phyloP scores from a whole-genome alignment of 139 green algal genomes.

The Ettlia oleoabundans region DNA sequence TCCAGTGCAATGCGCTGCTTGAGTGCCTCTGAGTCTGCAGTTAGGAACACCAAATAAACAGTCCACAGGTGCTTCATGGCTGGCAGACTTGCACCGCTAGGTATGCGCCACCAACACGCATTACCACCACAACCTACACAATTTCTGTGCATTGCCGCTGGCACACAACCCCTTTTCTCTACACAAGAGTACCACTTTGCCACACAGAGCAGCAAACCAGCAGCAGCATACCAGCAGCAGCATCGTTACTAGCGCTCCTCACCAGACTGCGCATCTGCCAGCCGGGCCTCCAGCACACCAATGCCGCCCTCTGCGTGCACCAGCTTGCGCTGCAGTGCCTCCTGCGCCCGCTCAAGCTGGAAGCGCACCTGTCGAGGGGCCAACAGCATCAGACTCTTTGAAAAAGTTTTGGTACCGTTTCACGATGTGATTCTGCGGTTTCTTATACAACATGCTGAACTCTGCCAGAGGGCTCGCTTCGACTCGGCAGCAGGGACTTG shows the following conservation, averaged over 20 bases:
- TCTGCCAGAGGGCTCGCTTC: no score
- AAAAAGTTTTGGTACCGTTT: not conserved
- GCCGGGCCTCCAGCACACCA: slow-evolving; percentile 49
- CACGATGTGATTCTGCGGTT: not conserved
- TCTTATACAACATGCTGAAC: not conserved
- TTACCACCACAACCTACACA: not conserved
- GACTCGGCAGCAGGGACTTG: slow-evolving; percentile 5
- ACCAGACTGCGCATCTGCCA: slow-evolving; percentile 53
- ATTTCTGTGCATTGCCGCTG: not conserved
- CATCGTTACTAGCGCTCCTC: not conserved
- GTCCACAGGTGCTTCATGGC: no score
- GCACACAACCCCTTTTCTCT: not conserved
- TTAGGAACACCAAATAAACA: not conserved
- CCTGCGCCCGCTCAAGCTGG: slow-evolving; percentile 67
- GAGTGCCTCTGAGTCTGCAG: slow-evolving; percentile 15
- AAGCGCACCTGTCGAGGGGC: slow-evolving; percentile 57
- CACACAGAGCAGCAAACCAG: not conserved
- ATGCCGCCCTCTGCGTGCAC: slow-evolving; percentile 58
- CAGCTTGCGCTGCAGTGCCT: slow-evolving; percentile 76
- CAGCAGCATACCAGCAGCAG: no score
- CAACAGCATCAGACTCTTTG: not conserved
- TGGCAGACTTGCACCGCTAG: no score
- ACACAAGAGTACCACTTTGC: not conserved
- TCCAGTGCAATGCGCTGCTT: slow-evolving; percentile 23
- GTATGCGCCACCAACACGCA: no score